Conservation (phyloP, 371 early-diverging fungal genomes). For the Mucor irregularis region DNA sequence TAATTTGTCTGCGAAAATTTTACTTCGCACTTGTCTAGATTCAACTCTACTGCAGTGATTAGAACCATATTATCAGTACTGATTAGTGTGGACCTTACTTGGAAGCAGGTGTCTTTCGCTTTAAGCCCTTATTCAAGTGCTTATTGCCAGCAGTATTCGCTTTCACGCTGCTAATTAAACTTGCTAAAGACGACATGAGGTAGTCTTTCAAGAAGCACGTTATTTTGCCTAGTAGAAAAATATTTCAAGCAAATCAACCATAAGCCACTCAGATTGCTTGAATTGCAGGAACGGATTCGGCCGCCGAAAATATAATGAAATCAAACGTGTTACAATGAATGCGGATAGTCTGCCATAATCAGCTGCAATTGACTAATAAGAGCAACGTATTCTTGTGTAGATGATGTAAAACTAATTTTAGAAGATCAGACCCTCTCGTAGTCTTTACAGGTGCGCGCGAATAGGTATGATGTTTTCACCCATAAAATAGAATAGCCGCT, state of each 20-base stretch:
- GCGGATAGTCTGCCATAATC: too few relatives aligned
- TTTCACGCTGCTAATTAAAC: slow-evolving; percentile 39
- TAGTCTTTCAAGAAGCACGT: too few relatives aligned
- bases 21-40: slow-evolving; percentile 1
- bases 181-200: slow-evolving; percentile 44
- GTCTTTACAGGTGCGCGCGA: background rate
- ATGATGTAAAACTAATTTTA: too few relatives aligned
- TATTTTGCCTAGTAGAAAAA: slow-evolving; percentile 1
- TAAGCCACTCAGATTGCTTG: too few relatives aligned
- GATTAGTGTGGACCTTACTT: slow-evolving; percentile 8
- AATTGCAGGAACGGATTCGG: too few relatives aligned
- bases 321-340: too few relatives aligned
- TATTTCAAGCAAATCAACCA: too few relatives aligned
- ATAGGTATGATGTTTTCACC: background rate
- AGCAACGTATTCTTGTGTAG: too few relatives aligned
- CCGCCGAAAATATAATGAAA: too few relatives aligned
- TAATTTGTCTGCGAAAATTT: background rate
- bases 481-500: background rate
- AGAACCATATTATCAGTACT: background rate
- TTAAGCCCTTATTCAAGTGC: slow-evolving; percentile 25
- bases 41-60: background rate
- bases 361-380: too few relatives aligned
- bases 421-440: too few relatives aligned
- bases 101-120: slow-evolving; percentile 20
- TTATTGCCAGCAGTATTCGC: slow-evolving; percentile 39